These are phyloP conservation scores for Trametes pubescens DNA, from an alignment of 1,284 basidiomycete genomes.

Conservation along the genomic window DNA sequence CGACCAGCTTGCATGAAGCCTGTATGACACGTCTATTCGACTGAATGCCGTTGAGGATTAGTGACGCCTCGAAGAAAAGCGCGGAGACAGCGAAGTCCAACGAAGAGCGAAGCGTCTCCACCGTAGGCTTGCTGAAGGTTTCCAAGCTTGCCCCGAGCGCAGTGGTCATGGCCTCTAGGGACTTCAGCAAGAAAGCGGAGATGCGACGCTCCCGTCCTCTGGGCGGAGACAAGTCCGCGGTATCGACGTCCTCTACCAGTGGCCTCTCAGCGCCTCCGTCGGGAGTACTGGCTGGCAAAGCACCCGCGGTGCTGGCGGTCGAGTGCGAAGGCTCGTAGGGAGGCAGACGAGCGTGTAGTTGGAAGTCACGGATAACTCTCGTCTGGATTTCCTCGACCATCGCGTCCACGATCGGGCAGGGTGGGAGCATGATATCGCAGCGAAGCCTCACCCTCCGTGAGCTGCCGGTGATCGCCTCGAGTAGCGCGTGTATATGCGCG, in stretches of 20 bases:
- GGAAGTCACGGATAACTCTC: conserved; percentile 70
- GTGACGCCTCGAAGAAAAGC: conserved; percentile 72
- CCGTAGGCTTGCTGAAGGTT: conserved; percentile 50
- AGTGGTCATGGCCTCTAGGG: conserved; percentile 57
- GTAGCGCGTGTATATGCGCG: conserved; percentile 68
- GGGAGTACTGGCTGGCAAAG: neutral
- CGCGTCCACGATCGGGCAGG: conserved; percentile 68
- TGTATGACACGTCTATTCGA: conserved; percentile 68
- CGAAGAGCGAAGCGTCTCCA: conserved; percentile 68
- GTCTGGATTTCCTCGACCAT: conserved; percentile 66
- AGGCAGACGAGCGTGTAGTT: conserved; percentile 72
- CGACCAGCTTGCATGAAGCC: conserved; percentile 64
- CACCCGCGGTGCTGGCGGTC: neutral
- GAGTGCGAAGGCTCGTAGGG: conserved; percentile 38
- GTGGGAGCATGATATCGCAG: conserved; percentile 64
- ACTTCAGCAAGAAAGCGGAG: conserved; percentile 68
- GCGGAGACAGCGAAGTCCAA: conserved; percentile 74
- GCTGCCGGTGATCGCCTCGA: conserved; percentile 69
- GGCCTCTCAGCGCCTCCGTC: neutral
- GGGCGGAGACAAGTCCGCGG: conserved; percentile 50
- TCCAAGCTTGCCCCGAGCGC: conserved; percentile 58
- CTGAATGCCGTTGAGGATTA: conserved; percentile 69
- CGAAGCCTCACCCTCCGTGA: conserved; percentile 54
- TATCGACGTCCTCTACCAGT: conserved; percentile 14
- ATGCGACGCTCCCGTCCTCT: conserved; percentile 68